These are phyloP conservation scores for Penicillium desertorum DNA, from an alignment of 495 filamentous ascomycete species.

Conservation along the genomic window DNA sequence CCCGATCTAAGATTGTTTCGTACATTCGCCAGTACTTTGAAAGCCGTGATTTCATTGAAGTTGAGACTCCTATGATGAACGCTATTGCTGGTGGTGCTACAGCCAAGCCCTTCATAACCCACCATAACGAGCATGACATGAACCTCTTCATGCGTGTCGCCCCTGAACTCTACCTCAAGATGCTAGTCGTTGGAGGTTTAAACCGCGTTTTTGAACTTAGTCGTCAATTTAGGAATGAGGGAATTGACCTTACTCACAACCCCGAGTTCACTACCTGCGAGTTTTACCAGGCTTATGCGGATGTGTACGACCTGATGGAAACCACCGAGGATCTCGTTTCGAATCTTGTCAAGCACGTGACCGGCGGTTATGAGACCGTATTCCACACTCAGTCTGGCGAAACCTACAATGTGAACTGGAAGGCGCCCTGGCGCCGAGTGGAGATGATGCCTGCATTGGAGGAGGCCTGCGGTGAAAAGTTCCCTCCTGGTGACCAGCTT, in stretches of 20 bases:
- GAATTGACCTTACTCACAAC: conserved; percentile 95
- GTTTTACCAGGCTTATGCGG: conserved; percentile 95
- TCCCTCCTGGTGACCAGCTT: conserved; percentile 83
- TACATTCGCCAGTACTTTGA: conserved; percentile 89
- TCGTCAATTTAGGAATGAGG: conserved; percentile 96
- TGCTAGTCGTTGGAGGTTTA: conserved; percentile 82
- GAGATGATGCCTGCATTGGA: conserved; percentile 97
- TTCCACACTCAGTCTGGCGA: conserved; percentile 83
- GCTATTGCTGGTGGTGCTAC: conserved; percentile 93
- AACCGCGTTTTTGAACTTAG: conserved; percentile 70
- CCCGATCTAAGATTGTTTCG: conserved; percentile 77
- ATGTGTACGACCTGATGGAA: conserved; percentile 89
- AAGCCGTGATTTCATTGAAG: conserved; percentile 79
- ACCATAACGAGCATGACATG: conserved; percentile 92
- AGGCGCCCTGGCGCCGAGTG: conserved; percentile 85
- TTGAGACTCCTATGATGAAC: conserved; percentile 99
- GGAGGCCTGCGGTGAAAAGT: conserved; percentile 84
- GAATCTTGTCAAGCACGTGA: conserved; percentile 85
- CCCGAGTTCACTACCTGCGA: conserved; percentile 98
- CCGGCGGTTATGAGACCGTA: conserved; percentile 77
- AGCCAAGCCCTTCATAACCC: conserved; percentile 90
- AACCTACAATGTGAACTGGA: conserved; percentile 90
- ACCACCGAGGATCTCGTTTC: conserved; percentile 94
- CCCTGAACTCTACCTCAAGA: conserved; percentile 94
- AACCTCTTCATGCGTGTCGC: conserved; percentile 94